Evolutionary conservation across 2,329 filamentous ascomycete species (phyloP), one percentile per base, ranked within the genome.

Genomic region (Cladosporium sp.): DNA sequence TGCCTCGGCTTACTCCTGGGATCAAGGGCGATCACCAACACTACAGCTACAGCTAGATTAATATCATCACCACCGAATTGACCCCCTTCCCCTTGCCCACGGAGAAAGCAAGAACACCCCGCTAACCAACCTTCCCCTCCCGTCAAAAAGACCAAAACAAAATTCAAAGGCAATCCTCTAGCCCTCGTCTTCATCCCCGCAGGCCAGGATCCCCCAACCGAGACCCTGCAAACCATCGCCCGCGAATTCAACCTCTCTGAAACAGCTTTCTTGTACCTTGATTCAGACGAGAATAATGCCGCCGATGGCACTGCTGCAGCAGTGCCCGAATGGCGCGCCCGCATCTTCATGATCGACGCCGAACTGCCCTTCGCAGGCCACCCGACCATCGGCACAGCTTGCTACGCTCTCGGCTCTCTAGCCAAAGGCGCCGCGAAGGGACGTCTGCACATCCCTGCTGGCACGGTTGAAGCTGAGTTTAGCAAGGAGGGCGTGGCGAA

Each of bases 341-440:
- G 83, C 65, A 84, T 84, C 64, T 84, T 84, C 72, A 77, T 78
- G 39, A 74, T 75, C 0, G 68, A 71, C 7, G 65, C 62, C 10
- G 82, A 84, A 66, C 65, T 84, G 15, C 80, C 82, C 7, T 84
- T 84, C 62, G 82, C 82, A 1, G 68, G 82, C 3, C 82, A 84
- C 65, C 82, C 81, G 0, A 82, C 79, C 32, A 81, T 84, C 59
- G 82, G 82, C 35, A 78, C 80, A 12, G 79, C 79, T 3, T 78
- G 75, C 40, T 78, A 80, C 69, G 73, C 78, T 24, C 68, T 74
- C 3, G 68, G 68, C 7, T 66, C 69, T 9, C 58, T 71, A 9
- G 66, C 69, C 15, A 57, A 59, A 22, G 60, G 65, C 36, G 55
- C 60, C 15, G n/a, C n/a, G n/a, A 66, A 71, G 19, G 77, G 71